phyloP scores from a whole-genome alignment of 305 asterid genomes.

The Euphrasia arctica region DNA sequence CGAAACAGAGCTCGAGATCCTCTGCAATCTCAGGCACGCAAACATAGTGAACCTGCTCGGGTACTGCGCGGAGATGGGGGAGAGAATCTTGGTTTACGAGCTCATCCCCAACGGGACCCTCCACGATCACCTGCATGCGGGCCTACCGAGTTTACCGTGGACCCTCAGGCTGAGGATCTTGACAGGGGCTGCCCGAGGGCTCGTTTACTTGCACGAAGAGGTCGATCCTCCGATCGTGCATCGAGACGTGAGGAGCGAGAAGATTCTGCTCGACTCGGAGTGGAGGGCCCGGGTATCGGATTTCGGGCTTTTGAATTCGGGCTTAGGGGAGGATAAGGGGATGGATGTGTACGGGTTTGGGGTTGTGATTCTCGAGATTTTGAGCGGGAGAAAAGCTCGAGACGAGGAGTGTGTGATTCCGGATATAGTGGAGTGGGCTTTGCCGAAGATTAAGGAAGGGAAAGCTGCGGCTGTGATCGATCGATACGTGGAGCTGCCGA shows the following conservation, averaged over 20 bases:
- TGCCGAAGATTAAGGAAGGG: slow-evolving; percentile 70
- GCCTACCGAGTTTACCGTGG: slow-evolving; percentile 74
- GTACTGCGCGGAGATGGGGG: slow-evolving; percentile 96
- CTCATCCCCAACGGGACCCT: slow-evolving; percentile 91
- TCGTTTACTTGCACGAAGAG: slow-evolving; percentile 73
- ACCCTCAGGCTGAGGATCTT: slow-evolving; percentile 68
- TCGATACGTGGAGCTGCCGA: slow-evolving; percentile 59
- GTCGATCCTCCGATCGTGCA: slow-evolving; percentile 78
- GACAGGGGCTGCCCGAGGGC: slow-evolving; percentile 83
- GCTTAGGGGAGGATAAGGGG: slow-evolving; percentile 41
- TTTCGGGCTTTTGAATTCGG: slow-evolving; percentile 61
- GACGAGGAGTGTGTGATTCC: slow-evolving; percentile 74
- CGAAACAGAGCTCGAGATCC: slow-evolving; percentile 78
- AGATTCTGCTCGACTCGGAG: slow-evolving; percentile 73
- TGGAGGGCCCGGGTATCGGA: slow-evolving; percentile 76
- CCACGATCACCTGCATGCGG: slow-evolving; percentile 93
- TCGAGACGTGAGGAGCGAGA: slow-evolving; percentile 75
- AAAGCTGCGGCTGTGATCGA: slow-evolving; percentile 83
- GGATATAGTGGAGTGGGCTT: slow-evolving; percentile 75
- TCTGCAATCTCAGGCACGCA: slow-evolving; percentile 68
- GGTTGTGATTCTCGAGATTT: slow-evolving; percentile 77
- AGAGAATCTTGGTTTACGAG: slow-evolving; percentile 81
- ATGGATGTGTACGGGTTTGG: slow-evolving; percentile 78
- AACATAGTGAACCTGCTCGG: slow-evolving; percentile 87
- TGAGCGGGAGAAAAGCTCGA: slow-evolving; percentile 74